phyloP scores from a whole-genome alignment of 1,284 basidiomycete genomes.

The Microbotryum intermedium region DNA sequence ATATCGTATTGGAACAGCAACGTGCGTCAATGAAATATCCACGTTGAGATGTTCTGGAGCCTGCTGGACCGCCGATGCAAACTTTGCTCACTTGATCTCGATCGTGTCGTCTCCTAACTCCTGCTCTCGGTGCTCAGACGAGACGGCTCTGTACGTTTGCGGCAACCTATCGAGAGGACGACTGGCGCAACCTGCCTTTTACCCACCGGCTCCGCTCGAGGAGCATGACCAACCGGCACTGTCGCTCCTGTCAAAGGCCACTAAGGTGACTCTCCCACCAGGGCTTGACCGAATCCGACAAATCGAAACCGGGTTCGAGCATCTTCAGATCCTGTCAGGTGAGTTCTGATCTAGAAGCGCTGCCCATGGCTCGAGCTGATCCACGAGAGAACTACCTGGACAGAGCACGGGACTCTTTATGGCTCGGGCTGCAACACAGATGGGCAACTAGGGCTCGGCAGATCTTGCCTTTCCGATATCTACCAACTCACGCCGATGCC shows the following conservation, averaged over 20 bases:
- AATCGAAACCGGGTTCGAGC: conserved; percentile 29
- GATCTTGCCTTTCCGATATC: conserved; percentile 10
- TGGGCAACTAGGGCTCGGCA: conserved; percentile 27
- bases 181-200: conserved; percentile 10
- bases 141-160: conserved; percentile 13
- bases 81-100: not conserved
- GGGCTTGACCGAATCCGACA: conserved; percentile 9
- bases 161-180: conserved; percentile 20
- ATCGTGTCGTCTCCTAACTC: too few relatives aligned
- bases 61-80: not conserved
- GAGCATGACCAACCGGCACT: conserved; percentile 15
- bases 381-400: not conserved
- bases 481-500: conserved; percentile 12
- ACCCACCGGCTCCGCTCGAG: not conserved
- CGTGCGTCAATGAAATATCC: conserved; percentile 4
- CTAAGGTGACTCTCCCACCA: conserved; percentile 2
- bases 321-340: conserved; percentile 29
- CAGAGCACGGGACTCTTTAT: conserved; percentile 27
- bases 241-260: conserved; percentile 21
- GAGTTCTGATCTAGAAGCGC: not conserved
- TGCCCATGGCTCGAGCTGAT: not conserved
- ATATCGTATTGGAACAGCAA: conserved; percentile 11
- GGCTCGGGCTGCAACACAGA: conserved; percentile 34
- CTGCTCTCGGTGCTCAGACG: conserved; percentile 2
- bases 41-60: not conserved